Evolutionary conservation across 1,284 basidiomycete species (phyloP), one percentile per base, ranked within the genome.

Genomic region (Puccinia polysora): DNA sequence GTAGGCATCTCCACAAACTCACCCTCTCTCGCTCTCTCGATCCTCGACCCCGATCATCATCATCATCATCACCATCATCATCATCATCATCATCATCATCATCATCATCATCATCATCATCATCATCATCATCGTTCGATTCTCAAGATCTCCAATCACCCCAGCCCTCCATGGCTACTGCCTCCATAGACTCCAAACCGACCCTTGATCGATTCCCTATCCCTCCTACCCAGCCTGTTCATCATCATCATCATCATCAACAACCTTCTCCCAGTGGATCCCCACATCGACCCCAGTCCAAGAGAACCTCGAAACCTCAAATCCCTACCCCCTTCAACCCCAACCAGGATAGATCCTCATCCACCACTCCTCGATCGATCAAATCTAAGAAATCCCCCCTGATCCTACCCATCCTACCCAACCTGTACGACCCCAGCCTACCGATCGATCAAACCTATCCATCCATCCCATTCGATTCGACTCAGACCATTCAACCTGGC

Each of bases 401-500:
- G 10, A 12, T 38, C 7, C 32, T 6, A n/a, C 20, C 59, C 5
- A 63, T 25, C 8, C 6, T 23, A 20, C n/a, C 30, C 49, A 6
- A 38, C 30, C 10, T 32, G 25, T 36, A 52, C 38, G 14, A 30
- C 38, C 20, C 20, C 10, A 18, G 32, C n/a, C 49, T 52, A 40
- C n/a, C n/a, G 49, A 34, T 65, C 65, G 36, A 4, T 43, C 50
- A 55, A 25, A 4, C 38, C 49, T 7, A 56, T 8, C 53, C 23
- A 34, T 25, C 60, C 28, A 49, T 2, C 20, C 40, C 40, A 64
- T 50, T 62, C 15, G 18, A 43, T 20, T 38, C 15, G 23, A 20
- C 23, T 60, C 43, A 50, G 38, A 28, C 30, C n/a, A n/a, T n/a
- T n/a, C n/a, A n/a, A 12, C 38, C 34, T 68, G 58, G 18, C 50